Conservation (phyloP, 805 yeast species). For the Helenozyma rhizophorensis region DNA sequence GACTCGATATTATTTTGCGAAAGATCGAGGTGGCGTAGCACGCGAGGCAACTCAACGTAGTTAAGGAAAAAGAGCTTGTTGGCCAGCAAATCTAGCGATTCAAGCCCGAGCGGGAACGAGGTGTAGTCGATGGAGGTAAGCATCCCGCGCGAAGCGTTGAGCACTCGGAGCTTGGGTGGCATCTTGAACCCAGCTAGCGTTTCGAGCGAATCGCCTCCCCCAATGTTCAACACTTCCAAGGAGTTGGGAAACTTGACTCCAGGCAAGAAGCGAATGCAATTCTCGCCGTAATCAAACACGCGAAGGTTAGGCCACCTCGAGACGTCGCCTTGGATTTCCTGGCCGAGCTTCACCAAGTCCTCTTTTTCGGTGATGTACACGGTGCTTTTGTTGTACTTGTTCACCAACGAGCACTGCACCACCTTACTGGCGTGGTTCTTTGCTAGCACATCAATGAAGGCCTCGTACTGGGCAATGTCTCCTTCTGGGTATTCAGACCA, state of each 20-base stretch:
- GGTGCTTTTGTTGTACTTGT: slow-evolving; percentile 31
- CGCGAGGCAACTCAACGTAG: slow-evolving; percentile 35
- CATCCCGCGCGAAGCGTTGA: slow-evolving; percentile 32
- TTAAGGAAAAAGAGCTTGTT: slow-evolving; percentile 36
- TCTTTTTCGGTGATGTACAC: slow-evolving; percentile 30
- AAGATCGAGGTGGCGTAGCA: slow-evolving; percentile 27
- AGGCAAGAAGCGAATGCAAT: slow-evolving; percentile 34
- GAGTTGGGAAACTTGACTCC: slow-evolving; percentile 37
- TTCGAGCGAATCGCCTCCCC: slow-evolving; percentile 37
- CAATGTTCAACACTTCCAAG: slow-evolving; percentile 33
- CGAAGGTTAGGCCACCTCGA: slow-evolving; percentile 30
- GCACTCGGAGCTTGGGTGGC: slow-evolving; percentile 26
- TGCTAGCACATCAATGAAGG: slow-evolving; percentile 20
- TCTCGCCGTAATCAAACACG: slow-evolving; percentile 34
- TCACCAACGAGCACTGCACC: slow-evolving; percentile 34
- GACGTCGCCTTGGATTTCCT: slow-evolving; percentile 35
- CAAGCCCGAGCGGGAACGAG: slow-evolving; percentile 29
- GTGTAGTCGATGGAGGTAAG: slow-evolving; percentile 33
- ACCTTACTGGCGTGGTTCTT: slow-evolving; percentile 25
- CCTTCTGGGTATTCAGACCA: slow-evolving; percentile 27
- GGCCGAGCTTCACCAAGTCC: slow-evolving; percentile 29
- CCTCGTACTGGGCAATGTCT: slow-evolving; percentile 22
- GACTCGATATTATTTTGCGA: slow-evolving; percentile 39
- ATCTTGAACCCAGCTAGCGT: slow-evolving; percentile 37
- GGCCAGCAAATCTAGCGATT: slow-evolving; percentile 30